phyloP scores from a whole-genome alignment of 2,329 filamentous ascomycete species.

The Talaromyces sp. region DNA sequence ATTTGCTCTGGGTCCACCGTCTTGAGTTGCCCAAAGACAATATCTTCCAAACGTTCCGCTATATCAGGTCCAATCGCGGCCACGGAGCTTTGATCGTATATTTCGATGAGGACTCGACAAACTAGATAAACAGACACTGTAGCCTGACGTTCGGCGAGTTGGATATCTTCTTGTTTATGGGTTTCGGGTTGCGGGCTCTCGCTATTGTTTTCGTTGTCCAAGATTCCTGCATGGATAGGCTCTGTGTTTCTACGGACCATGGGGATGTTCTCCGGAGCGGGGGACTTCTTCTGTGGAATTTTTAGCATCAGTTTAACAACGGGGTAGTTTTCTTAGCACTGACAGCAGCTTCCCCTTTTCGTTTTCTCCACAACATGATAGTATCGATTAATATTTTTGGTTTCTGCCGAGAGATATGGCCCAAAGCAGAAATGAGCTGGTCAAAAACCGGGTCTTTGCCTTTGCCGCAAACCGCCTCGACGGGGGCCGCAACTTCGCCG shows the following conservation, averaged over 20 bases:
- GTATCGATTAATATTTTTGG: conserved; percentile 94
- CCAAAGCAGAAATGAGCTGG: conserved; percentile 86
- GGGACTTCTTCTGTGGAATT: conserved; percentile 22
- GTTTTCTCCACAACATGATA: conserved; percentile 97
- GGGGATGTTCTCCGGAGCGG: conserved; percentile 37
- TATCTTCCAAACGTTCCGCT: conserved; percentile 88
- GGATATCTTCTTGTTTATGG: conserved; percentile 63
- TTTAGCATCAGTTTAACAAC: conserved; percentile 3
- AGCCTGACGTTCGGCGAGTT: conserved; percentile 80
- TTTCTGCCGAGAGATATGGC: conserved; percentile 89
- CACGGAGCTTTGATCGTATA: conserved; percentile 84
- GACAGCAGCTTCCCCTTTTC: conserved; percentile 83
- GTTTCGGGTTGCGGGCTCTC: conserved; percentile 24
- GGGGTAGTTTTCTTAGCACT: conserved; percentile 46
- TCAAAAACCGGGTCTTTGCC: conserved; percentile 87
- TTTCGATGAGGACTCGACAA: conserved; percentile 87
- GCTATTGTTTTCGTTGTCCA: conserved; percentile 26
- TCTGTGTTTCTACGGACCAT: conserved; percentile 72
- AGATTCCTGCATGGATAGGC: conserved; percentile 50
- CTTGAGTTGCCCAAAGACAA: conserved; percentile 94
- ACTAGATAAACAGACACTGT: conserved; percentile 95
- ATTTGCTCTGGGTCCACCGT: conserved; percentile 78
- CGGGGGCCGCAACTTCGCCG: conserved; percentile 73
- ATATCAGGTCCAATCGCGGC: conserved; percentile 81
- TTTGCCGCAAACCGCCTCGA: conserved; percentile 86